A percentile compares a stretch with the other conserved stretches of the same genome.
phyloP scores from a whole-genome alignment of 2,329 filamentous ascomycete species.

The Aspergillus ruber region DNA sequence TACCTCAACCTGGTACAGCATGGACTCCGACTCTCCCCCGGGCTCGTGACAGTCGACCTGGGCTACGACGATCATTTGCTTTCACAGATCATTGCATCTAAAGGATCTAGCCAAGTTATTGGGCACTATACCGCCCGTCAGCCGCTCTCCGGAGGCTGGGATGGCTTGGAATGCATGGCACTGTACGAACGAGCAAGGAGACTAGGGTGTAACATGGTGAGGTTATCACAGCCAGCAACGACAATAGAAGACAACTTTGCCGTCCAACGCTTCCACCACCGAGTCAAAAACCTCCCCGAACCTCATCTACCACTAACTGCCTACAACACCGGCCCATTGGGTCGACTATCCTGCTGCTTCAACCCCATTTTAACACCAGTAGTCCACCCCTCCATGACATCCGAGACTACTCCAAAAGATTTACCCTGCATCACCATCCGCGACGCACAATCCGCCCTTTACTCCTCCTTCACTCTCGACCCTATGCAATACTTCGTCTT shows the following conservation, averaged over 20 bases:
- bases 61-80: constrained; percentile 49
- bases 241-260: constrained; percentile 59
- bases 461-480: constrained; percentile 60
- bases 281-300: constrained; percentile 40
- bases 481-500: constrained; percentile 68
- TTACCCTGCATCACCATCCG: constrained; percentile 52
- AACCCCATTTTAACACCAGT: constrained; percentile 61
- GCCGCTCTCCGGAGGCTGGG: constrained; percentile 48
- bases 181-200: constrained; percentile 54
- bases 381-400: constrained; percentile 43
- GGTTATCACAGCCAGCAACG: constrained; percentile 53
- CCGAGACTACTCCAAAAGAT: constrained; percentile 37
- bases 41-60: constrained; percentile 59
- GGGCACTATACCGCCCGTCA: constrained; percentile 47
- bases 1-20: constrained; percentile 56
- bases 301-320: constrained; percentile 51
- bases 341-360: constrained; percentile 60
- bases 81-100: constrained; percentile 44
- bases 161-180: constrained; percentile 48
- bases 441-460: constrained; percentile 60
- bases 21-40: constrained; percentile 55
- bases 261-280: constrained; percentile 50
- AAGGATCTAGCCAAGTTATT: constrained; percentile 56
- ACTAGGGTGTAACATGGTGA: constrained; percentile 57
- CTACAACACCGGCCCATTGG: constrained; percentile 59